Evolutionary conservation across 2,329 filamentous ascomycete genomes (phyloP).

Genomic region (Pestalotiopsis sp.): DNA sequence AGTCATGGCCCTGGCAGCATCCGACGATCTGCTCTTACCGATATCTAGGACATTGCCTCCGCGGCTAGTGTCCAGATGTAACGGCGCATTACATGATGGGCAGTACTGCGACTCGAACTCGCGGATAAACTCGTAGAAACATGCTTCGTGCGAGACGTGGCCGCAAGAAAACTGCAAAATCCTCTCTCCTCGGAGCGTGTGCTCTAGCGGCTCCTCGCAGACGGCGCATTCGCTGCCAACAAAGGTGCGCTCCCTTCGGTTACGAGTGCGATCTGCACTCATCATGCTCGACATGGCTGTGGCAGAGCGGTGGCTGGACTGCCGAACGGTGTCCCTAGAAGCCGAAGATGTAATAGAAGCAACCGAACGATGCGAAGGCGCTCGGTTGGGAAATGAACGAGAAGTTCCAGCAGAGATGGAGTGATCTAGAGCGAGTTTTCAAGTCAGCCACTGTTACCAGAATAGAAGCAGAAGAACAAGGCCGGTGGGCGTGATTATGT

Average conservation of each 20-base stretch:
- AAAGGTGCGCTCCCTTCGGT: conserved; percentile 88
- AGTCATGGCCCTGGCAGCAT: conserved; percentile 14
- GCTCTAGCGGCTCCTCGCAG: conserved; percentile 94
- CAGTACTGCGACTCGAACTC: conserved; percentile 94
- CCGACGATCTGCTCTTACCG: conserved; percentile 51
- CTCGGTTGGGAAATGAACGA: conserved; percentile 27
- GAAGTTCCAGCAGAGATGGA: conserved; percentile 37
- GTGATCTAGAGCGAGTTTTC: conserved; percentile 30
- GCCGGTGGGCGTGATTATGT: background rate
- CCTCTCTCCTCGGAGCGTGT: conserved; percentile 89
- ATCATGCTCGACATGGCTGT: conserved; percentile 63
- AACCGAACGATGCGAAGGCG: conserved; percentile 40
- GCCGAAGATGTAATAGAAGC: conserved; percentile 35
- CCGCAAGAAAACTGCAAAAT: conserved; percentile 94
- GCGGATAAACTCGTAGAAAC: conserved; percentile 97
- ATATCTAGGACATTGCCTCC: conserved; percentile 92
- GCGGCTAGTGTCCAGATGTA: conserved; percentile 88
- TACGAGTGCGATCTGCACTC: conserved; percentile 74
- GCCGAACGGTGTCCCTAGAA: conserved; percentile 36
- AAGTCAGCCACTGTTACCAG: conserved; percentile 24
- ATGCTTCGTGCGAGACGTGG: conserved; percentile 97
- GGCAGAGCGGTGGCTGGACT: conserved; percentile 26
- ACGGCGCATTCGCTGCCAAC: conserved; percentile 93
- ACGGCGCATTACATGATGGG: conserved; percentile 86
- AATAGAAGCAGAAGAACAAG: conserved; percentile 15